Percentiles rank a stretch among this genome's conserved stretches.
Conservation (phyloP, 2,329 filamentous ascomycete species). For the Colletotrichum karsti region DNA sequence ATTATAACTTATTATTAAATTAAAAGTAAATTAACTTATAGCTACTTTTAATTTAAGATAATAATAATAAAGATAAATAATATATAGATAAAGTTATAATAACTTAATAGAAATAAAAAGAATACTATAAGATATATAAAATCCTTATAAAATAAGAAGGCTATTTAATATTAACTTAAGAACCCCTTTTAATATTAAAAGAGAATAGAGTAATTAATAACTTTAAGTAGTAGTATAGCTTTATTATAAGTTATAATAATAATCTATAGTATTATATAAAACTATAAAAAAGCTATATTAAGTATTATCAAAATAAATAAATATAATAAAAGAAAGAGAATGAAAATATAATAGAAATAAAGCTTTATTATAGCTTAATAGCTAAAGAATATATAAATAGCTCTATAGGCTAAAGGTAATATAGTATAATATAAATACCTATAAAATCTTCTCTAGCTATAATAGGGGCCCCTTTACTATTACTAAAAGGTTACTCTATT, state of each 20-base stretch:
- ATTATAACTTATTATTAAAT: background rate
- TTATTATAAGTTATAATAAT: constrained; percentile 2
- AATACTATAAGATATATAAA: background rate
- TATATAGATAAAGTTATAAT: background rate
- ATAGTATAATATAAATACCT: background rate
- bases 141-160: background rate
- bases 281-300: constrained; percentile 5
- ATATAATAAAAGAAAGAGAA: background rate
- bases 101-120: background rate
- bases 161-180: background rate
- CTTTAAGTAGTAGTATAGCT: background rate
- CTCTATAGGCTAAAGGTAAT: background rate
- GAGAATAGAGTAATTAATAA: background rate
- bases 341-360: background rate
- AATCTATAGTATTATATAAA: background rate
- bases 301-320: background rate
- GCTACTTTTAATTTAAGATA: background rate
- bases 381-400: background rate
- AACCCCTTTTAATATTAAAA: background rate
- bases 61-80: background rate
- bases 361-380: background rate
- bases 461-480: background rate
- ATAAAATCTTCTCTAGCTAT: background rate
- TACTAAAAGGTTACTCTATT: no score
- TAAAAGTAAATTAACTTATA: background rate